Conservation (phyloP, 192 early-diverging fungal genomes). For the Backusella australiensis region DNA sequence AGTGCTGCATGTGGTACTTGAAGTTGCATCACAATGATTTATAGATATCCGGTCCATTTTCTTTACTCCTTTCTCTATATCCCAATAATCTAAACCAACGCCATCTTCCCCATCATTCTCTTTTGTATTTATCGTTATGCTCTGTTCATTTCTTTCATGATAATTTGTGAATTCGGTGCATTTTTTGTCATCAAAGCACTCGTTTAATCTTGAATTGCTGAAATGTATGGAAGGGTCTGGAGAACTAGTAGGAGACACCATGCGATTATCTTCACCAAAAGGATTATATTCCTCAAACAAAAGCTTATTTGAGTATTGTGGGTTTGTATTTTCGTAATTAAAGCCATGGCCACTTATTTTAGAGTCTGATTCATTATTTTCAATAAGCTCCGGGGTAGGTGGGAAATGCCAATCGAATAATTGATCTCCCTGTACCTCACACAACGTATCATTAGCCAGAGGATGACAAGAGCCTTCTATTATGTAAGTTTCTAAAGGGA, state of each 20-base stretch:
- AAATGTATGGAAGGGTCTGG: neutral
- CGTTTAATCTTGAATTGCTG: neutral
- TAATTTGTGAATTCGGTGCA: neutral
- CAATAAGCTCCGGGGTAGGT: neutral
- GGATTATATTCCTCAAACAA: neutral
- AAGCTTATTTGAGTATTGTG: neutral
- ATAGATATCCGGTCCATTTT: neutral
- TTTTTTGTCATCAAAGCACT: neutral
- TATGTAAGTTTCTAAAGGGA: neutral
- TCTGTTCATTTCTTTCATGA: neutral
- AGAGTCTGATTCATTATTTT: neutral
- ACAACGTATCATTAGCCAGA: neutral
- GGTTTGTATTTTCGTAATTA: neutral
- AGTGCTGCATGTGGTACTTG: neutral
- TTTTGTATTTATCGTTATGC: neutral
- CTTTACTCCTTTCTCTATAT: neutral
- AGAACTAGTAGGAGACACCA: neutral
- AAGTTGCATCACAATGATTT: neutral
- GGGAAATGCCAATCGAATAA: neutral
- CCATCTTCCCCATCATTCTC: neutral
- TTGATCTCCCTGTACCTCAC: neutral
- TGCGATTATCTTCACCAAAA: neutral
- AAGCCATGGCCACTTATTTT: neutral
- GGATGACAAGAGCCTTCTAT: neutral
- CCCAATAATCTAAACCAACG: neutral